These are phyloP conservation scores for Gliomastix tumulicola DNA, from an alignment of 2,329 filamentous ascomycete species.

Conservation along the genomic window DNA sequence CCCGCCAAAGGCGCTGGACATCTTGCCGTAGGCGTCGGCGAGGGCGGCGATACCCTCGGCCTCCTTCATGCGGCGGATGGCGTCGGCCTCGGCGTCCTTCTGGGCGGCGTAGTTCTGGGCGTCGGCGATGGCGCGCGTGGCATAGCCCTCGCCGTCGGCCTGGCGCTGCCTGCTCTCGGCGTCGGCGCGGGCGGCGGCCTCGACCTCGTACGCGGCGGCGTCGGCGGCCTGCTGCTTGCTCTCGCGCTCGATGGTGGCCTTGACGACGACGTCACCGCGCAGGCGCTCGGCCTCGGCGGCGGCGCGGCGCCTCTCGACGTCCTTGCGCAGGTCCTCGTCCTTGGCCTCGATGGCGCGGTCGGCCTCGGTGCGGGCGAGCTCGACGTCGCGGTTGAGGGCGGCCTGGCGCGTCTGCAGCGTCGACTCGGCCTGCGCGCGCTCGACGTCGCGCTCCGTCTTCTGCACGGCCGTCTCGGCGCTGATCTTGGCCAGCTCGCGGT, in stretches of 20 bases:
- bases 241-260: conserved; percentile 65
- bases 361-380: conserved; percentile 69
- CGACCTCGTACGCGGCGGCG: conserved; percentile 55
- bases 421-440: conserved; percentile 73
- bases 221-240: conserved; percentile 63
- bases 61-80: conserved; percentile 59
- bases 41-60: conserved; percentile 72
- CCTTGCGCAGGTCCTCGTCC: conserved; percentile 74
- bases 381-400: conserved; percentile 64
- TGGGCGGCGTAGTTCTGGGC: conserved; percentile 25
- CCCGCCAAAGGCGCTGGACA: conserved; percentile 68
- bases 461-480: conserved; percentile 78
- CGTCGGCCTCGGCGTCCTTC: conserved; percentile 52
- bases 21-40: conserved; percentile 71
- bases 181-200: conserved; percentile 52
- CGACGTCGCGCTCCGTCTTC: conserved; percentile 77
- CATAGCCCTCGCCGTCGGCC: conserved; percentile 43
- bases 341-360: conserved; percentile 64
- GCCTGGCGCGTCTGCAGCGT: conserved; percentile 68
- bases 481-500: conserved; percentile 83
- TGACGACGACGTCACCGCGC: conserved; percentile 69
- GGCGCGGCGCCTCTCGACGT: conserved; percentile 71
- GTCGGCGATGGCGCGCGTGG: conserved; percentile 37
- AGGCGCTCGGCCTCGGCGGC: conserved; percentile 75
- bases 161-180: conserved; percentile 31